Percentiles rank a stretch among this genome's conserved stretches.
phyloP scores from a whole-genome alignment of 116 monocot genomes.

The Zostera marina region DNA sequence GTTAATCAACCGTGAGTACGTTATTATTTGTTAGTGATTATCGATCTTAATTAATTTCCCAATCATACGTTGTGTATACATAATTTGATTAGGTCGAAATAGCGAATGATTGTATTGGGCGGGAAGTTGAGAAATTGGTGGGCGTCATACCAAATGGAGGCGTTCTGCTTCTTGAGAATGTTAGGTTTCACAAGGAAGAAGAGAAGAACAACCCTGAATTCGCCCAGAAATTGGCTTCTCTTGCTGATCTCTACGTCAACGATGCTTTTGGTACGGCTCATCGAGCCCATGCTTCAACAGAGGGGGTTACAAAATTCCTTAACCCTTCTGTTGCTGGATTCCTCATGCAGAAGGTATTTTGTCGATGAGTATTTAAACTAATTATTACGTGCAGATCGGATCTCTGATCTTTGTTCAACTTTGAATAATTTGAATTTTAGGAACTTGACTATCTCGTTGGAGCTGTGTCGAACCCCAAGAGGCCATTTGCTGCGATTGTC shows the following conservation, averaged over 20 bases:
- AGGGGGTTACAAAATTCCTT: constrained; percentile 38
- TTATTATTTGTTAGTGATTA: background rate
- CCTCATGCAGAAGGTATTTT: constrained; percentile 19
- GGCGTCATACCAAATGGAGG: constrained; percentile 23
- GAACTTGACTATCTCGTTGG: constrained; percentile 70
- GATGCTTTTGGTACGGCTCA: constrained; percentile 42
- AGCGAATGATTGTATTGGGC: constrained; percentile 30
- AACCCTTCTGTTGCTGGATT: constrained; percentile 31
- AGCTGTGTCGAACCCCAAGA: constrained; percentile 49
- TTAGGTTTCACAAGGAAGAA: constrained; percentile 37
- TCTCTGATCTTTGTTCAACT: background rate
- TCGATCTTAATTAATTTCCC: background rate
- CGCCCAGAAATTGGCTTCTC: constrained; percentile 33
- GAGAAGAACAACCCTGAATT: constrained; percentile 43
- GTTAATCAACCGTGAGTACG: background rate
- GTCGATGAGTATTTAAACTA: no score
- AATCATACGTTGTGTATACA: no score
- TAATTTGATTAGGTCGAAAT: constrained; percentile 16
- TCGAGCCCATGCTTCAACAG: constrained; percentile 45
- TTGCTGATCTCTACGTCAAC: constrained; percentile 32
- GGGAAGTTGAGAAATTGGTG: constrained; percentile 28
- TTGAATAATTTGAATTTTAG: constrained; percentile 21
- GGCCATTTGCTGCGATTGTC: constrained; percentile 61
- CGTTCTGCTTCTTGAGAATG: constrained; percentile 34
- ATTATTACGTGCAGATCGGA: background rate